A percentile compares a stretch with the other conserved stretches of the same genome.
These are phyloP conservation scores for Penicillium oxalicum DNA, from an alignment of 2,329 filamentous ascomycete genomes.

Conservation along the genomic window DNA sequence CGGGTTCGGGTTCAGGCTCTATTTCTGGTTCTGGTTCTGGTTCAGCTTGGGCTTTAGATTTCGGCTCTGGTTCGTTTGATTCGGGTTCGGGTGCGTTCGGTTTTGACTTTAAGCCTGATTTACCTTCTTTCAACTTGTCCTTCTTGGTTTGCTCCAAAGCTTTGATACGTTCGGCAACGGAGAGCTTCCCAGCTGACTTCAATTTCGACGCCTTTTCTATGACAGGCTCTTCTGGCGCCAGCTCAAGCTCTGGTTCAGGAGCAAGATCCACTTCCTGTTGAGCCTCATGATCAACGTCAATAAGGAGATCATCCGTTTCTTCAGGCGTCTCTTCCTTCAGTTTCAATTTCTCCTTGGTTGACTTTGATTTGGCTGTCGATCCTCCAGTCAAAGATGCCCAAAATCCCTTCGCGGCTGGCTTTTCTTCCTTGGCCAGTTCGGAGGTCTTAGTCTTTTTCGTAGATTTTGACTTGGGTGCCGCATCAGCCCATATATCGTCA, in stretches of 20 bases:
- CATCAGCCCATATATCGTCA: conserved; percentile 36
- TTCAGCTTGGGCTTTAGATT: not conserved
- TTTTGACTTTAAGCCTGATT: conserved; percentile 30
- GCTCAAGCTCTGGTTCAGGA: conserved; percentile 30
- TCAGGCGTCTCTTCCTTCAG: conserved; percentile 15
- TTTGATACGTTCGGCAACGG: conserved; percentile 51
- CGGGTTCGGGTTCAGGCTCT: conserved; percentile 21
- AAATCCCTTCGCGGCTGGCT: conserved; percentile 36
- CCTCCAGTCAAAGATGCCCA: conserved; percentile 41
- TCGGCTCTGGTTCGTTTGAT: not conserved
- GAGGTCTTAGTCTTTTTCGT: conserved; percentile 27
- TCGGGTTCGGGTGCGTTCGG: conserved; percentile 11
- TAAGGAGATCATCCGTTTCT: conserved; percentile 27
- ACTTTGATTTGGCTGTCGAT: conserved; percentile 37
- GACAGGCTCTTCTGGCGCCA: conserved; percentile 14
- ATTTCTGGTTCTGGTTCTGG: conserved; percentile 15
- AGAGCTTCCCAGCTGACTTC: conserved; percentile 41
- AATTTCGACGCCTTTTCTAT: conserved; percentile 38
- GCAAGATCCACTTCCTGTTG: conserved; percentile 34
- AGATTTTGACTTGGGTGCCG: conserved; percentile 33
- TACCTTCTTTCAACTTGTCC: conserved; percentile 36
- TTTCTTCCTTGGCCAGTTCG: conserved; percentile 30
- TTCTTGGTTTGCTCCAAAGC: conserved; percentile 39
- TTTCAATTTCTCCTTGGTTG: conserved; percentile 38
- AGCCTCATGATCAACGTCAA: conserved; percentile 35